Conservation (phyloP, 1,139 yeast species). For the Lodderomyces metapsilosis region DNA sequence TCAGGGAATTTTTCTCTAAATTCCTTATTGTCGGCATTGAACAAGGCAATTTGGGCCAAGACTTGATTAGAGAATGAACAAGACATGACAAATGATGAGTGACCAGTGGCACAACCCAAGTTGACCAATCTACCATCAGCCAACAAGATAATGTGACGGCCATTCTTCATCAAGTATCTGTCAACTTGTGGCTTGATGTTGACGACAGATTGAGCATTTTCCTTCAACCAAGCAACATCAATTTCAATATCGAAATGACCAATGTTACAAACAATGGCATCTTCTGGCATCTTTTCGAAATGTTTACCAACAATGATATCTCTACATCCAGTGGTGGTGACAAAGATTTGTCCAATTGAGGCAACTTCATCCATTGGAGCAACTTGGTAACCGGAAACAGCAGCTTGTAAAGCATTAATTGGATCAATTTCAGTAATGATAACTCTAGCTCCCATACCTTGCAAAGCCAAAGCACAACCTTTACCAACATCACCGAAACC, state of each 20-base stretch:
- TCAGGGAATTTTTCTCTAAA: slow-evolving; percentile 85
- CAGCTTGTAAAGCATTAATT: slow-evolving; percentile 99
- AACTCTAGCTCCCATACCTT: slow-evolving; percentile 99
- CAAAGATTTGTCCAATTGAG: slow-evolving; percentile 92
- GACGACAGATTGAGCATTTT: slow-evolving; percentile 83
- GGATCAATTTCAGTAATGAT: slow-evolving; percentile 98
- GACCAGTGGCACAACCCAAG: slow-evolving; percentile 99
- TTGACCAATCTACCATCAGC: slow-evolving; percentile 99
- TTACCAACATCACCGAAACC: slow-evolving; percentile 99
- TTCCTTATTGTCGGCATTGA: slow-evolving; percentile 79
- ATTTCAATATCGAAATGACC: slow-evolving; percentile 99
- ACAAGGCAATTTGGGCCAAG: slow-evolving; percentile 97
- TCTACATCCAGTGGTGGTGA: slow-evolving; percentile 99
- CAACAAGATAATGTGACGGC: slow-evolving; percentile 92
- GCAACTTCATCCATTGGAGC: slow-evolving; percentile 96
- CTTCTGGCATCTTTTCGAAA: slow-evolving; percentile 95
- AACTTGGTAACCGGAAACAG: slow-evolving; percentile 98
- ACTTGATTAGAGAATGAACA: slow-evolving; percentile 99
- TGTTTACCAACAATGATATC: slow-evolving; percentile 92
- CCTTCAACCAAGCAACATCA: slow-evolving; percentile 97
- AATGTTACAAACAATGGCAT: slow-evolving; percentile 99
- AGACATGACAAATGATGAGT: slow-evolving; percentile 98
- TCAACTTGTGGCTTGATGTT: slow-evolving; percentile 99
- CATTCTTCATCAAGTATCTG: slow-evolving; percentile 88
- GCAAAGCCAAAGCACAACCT: slow-evolving; percentile 99